Base-by-base conservation (phyloP, 2,329 filamentous ascomycete species). In the Venturiaceae sp. region DNA sequence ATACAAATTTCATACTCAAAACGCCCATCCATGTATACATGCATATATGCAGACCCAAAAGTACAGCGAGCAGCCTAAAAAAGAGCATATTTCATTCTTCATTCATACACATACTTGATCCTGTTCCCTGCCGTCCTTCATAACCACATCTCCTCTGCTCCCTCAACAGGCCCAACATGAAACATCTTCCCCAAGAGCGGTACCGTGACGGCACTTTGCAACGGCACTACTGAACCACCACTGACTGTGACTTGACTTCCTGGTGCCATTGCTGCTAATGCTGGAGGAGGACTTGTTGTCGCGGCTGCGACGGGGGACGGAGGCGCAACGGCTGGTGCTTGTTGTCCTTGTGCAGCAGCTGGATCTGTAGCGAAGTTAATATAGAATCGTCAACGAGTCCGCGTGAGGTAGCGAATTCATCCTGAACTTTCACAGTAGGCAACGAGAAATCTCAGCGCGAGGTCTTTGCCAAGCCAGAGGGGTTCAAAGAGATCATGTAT, bases 141-240 rank as follows among this genome's bases (percentile, higher is more conserved):
- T 30, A 50, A 30, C 44, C 44, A 50, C 52, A 53, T 53, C 32
- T 53, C 53, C 26, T 39, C 53, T 7, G 28, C 36, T 2, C 33
- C 53, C n/a, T 39, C 36, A 5, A 57, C 55, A 23, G 55, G 55
- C n/a, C 55, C 55, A 21, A 57, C 50, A 52, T 57, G 55, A 36
- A 57, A 57, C 55, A 39, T 44, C 21, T 37, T 39, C 19, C 57
- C 50, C 28, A 50, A 32, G 23, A 59, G 39, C 16, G 58, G 58
- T 41, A 55, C 52, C 53, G 58, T 59, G 3, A 59, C 53, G 7
- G 58, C 34, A 50, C 53, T 59, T 36, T 59, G 52, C 37, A 59
- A 32, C 3, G 58, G 52, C 13, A 59, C 9, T 3, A 59, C 39
- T 21, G 54, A 23, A 26, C 52, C 53, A 19, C 52, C 52, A 5